Conservation (phyloP, 352 stramenopile genomes). For the Pythium aphanidermatum region DNA sequence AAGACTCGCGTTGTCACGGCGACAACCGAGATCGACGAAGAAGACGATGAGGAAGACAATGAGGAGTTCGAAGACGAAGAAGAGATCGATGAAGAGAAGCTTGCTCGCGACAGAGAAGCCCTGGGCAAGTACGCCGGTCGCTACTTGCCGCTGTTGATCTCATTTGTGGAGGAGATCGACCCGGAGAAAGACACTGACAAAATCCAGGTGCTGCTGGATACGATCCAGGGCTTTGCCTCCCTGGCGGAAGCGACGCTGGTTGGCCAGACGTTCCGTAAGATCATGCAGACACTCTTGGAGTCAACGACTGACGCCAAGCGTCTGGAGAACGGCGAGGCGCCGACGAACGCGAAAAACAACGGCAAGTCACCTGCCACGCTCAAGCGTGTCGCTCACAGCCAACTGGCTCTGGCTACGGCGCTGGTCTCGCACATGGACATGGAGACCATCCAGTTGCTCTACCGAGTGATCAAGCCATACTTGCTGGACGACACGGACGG, state of each 20-base stretch:
- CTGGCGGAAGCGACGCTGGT: conserved; percentile 65
- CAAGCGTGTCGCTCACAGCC: conserved; percentile 56
- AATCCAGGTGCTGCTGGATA: conserved; percentile 68
- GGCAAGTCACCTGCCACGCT: conserved; percentile 46
- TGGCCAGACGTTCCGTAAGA: conserved; percentile 75
- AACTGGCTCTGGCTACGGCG: conserved; percentile 76
- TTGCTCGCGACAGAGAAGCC: conserved; percentile 62
- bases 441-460: conserved; percentile 69
- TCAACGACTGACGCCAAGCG: conserved; percentile 74
- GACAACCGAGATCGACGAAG: conserved; percentile 29
- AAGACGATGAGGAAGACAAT: conserved; percentile 31
- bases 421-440: conserved; percentile 76
- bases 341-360: conserved; percentile 21
- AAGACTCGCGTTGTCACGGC: conserved; percentile 42
- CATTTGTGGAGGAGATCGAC: conserved; percentile 77
- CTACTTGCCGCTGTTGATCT: conserved; percentile 83
- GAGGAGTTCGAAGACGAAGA: conserved; percentile 39
- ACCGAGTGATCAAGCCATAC: conserved; percentile 87
- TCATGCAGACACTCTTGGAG: conserved; percentile 86
- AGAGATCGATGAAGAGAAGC: conserved; percentile 71
- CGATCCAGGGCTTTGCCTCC: conserved; percentile 74
- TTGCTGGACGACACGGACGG: conserved; percentile 81
- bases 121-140: conserved; percentile 73
- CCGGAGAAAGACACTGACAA: conserved; percentile 70
- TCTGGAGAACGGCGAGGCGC: conserved; percentile 31